Base-by-base conservation (phyloP, 768 basidiomycete genomes). In the Boletus edulis region DNA sequence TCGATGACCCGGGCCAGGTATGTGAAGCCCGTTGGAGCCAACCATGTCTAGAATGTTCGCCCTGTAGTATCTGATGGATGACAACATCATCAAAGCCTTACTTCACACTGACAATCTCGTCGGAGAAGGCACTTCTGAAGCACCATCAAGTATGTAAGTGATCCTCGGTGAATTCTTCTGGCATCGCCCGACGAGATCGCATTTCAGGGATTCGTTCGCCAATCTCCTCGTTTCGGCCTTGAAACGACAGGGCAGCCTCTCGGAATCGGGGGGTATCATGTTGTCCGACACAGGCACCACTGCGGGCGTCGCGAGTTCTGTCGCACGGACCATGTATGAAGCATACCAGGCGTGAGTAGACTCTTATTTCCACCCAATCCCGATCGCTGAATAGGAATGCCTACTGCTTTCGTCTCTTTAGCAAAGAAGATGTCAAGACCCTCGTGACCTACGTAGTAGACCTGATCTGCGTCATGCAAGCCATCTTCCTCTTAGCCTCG, bases 401-500 rank as follows among this genome's bases (percentile, higher is more conserved):
- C 2, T 2, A 11, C 8, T 2, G 34, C 13, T 20, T 38, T 24
- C 12, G 4, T 12, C 22, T 22, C 3, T 22, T 3, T 15, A 60
- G 60, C 9, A 51, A 50, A 41, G 44, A 20, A n/a, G 49, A 51
- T 17, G 60, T 51, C n/a, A 61, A 54, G 22, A 22, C 53, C 17
- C 27, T 61, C 32, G 62, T 61, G 49, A 49, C 35, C n/a, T 61
- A 53, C 37, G 51, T 57, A 18, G 39, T 62, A 4, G 45, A 58
- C 49, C 17, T 61, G 24, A 48, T 58, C n/a, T 61, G 51, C 24
- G 42, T 58, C 51, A 62, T 61, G 60, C 60, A 62, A 24, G 34
- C 22, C 15, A 3, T 58, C n/a, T 61, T 48, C 22, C 20, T 57
- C 34, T 5, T 62, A 17, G 24, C 49, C 1, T 17, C 38, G 2